Evolutionary conservation across 805 yeast species (phyloP), one percentile per base, ranked within the genome.

Genomic region (Zygosaccharomyces bailii): DNA sequence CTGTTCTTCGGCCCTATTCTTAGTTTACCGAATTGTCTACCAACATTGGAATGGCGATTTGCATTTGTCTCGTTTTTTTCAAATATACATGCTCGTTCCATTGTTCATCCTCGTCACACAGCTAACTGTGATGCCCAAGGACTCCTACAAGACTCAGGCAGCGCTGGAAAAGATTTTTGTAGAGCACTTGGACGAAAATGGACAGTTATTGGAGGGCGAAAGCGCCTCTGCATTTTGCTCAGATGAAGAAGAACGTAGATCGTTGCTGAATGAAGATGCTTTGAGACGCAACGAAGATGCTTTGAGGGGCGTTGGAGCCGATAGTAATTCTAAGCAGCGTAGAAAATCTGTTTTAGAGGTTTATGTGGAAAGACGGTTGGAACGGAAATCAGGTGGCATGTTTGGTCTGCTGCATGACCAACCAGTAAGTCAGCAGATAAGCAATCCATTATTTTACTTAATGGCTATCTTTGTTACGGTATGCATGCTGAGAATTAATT

Each of bases 401-500:
- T 86, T 84, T 66, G 96, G 96, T 11, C 76, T 82, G 10, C 66
- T 90, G 63, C 96, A 91, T 62, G 85, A 82, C 4, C 65, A 69
- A 35, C 49, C 79, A 1, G 75, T 78, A 5, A 44, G 48, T 5
- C 70, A 66, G 27, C 86, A 80, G 56, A 66, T 80, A 48, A 66
- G 60, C 35, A 61, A 69, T 5, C 70, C 84, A 3, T 88, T 96
- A 93, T 91, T 89, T 61, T 58, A 73, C 39, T 66, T 89, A 44
- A 84, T 88, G 85, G 77, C 86, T 19, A 59, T 78, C 2, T 86
- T 89, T 63, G 85, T 96, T 4, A 77, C 90, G 2, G 75, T 90
- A 45, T 95, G 88, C 64, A 90, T 90, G 96, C 73, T 91, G 34
- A 74, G 97, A 61, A 83, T 90, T 54, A 90, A 90, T 69, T 91